Evolutionary conservation across 345 rosid genomes (phyloP), one percentile per base, ranked within the genome.

Genomic region (Isatis tinctoria): DNA sequence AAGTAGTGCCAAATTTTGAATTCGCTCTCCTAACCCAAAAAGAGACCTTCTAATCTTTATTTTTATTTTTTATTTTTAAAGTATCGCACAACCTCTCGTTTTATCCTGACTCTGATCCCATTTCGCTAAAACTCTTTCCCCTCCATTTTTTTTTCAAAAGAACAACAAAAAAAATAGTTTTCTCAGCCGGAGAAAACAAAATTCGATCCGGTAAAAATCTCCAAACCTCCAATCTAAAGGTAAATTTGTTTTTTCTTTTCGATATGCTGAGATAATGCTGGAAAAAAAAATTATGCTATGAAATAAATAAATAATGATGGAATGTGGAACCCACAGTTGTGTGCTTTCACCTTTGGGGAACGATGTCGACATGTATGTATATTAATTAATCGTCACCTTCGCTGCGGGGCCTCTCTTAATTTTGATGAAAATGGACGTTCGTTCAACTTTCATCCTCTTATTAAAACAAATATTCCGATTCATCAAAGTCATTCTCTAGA

Each of bases 1-100:
- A 47, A 14, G 52, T 58, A 37, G 37, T 64, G 58, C 65, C 72
- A 74, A 73, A 73, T 41, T 56, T 65, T 65, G 72, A 62, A 65
- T 74, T 73, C 70, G 32, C 47, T 54, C 58, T 56, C 58, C 8
- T 26, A 54, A 73, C 2, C 33, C 22, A 58, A 66, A 74, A 57
- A 35, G n/a, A 33, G n/a, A 53, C 43, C 13, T 28, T 16, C 18
- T 10, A 6, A 51, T 32, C 12, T 49, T 49, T 44, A 10, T 35
- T 37, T 24, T 14, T 12, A 1, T 20, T 51, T 32, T 5, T 3
- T 8, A 8, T 45, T 65, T 10, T 2, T 13, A 24, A 40, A 30
- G 37, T 40, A 1, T 54, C n/a, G 22, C 61, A 67, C 49, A 54
- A 43, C 77, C 77, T 35, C 72, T 56, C 77, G 33, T 65, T 74